Conservation (phyloP, 805 yeast genomes). For the Blastobotrys terrestris region DNA sequence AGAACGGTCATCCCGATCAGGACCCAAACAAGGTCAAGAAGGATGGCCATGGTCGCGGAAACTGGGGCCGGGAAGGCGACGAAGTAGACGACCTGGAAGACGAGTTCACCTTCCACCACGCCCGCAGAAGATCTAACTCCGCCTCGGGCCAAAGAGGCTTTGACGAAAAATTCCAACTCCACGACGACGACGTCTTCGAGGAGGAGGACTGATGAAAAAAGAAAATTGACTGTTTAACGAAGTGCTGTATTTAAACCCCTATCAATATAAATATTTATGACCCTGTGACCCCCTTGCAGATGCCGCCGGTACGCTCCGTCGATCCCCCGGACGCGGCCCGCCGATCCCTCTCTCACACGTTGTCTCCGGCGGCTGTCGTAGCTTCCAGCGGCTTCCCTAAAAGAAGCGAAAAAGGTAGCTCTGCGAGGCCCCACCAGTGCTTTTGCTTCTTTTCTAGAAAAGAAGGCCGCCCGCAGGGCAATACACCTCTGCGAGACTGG, state of each 20-base stretch:
- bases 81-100: constrained; percentile 63
- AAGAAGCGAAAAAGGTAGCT: too few species aligned
- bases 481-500: too few species aligned
- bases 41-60: constrained; percentile 78
- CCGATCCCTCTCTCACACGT: too few species aligned
- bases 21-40: constrained; percentile 76
- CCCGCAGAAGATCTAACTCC: constrained; percentile 34
- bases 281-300: too few species aligned
- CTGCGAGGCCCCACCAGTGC: too few species aligned
- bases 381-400: too few species aligned
- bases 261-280: neutral
- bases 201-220: constrained; percentile 10
- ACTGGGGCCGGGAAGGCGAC: constrained; percentile 83
- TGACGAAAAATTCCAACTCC: constrained; percentile 1
- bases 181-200: constrained; percentile 23
- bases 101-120: constrained; percentile 37
- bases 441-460: too few species aligned
- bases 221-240: neutral
- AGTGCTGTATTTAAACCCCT: neutral
- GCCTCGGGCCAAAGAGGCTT: constrained; percentile 15
- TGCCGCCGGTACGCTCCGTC: too few species aligned
- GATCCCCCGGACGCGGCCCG: too few species aligned
- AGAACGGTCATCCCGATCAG: constrained; percentile 59
- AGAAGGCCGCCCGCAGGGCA: too few species aligned
- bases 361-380: too few species aligned